Percentiles rank a stretch among this genome's conserved stretches.
These are phyloP conservation scores for Adansonia gregorii DNA, from an alignment of 441 rosid species.

Conservation along the genomic window DNA sequence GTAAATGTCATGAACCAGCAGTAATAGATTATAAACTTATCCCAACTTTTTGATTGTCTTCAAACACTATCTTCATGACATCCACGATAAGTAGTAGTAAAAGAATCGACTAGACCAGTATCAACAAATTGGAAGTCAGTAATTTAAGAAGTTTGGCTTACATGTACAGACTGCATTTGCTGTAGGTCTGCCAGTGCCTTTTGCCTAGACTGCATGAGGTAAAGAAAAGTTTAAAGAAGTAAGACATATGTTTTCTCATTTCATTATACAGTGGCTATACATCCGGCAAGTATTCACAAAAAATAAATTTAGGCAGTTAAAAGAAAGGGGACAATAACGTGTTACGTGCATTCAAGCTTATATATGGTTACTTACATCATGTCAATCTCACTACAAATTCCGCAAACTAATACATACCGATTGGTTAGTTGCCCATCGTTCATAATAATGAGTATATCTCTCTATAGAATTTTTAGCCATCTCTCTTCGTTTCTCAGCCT, in stretches of 20 bases:
- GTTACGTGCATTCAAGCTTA: background rate
- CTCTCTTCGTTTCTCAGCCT: constrained; percentile 73
- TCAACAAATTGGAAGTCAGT: constrained; percentile 19
- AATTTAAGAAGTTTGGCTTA: constrained; percentile 39
- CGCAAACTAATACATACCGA: constrained; percentile 45
- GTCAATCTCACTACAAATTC: constrained; percentile 13
- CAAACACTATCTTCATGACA: constrained; percentile 6
- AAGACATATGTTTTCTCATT: background rate
- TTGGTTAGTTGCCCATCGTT: constrained; percentile 85
- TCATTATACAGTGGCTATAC: background rate
- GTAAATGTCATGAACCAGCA: constrained; percentile 7
- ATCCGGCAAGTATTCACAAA: background rate
- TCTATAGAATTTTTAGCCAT: constrained; percentile 81
- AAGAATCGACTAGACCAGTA: constrained; percentile 25
- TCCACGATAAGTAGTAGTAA: background rate
- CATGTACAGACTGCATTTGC: constrained; percentile 76
- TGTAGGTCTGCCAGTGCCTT: constrained; percentile 69
- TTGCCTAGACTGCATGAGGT: constrained; percentile 72
- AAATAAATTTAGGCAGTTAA: background rate
- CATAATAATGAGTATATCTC: constrained; percentile 84
- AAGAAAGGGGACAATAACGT: background rate
- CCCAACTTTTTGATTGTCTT: background rate
- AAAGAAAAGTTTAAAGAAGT: constrained; percentile 19
- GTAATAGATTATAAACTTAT: constrained; percentile 4
- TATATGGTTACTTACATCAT: background rate